Percentiles rank a stretch among this genome's conserved stretches.
Conservation (phyloP, 2,329 filamentous ascomycete genomes). For the Orbilia blumenaviensis region DNA sequence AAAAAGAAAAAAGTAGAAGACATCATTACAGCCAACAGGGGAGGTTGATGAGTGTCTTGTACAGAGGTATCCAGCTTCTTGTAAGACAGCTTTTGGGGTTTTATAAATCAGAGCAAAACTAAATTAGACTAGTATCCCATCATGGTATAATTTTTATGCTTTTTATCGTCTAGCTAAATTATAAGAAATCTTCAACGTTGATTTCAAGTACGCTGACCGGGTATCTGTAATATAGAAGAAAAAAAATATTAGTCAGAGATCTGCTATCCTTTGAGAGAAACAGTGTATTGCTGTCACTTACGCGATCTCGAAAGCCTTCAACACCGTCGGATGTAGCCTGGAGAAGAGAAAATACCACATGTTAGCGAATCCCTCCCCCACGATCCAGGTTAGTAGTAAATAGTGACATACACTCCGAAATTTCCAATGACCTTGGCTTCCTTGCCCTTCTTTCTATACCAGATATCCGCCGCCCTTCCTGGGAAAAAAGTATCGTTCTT, state of each 20-base stretch:
- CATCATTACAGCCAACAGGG: not conserved
- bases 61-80: not conserved
- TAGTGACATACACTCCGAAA: slow-evolving; percentile 75
- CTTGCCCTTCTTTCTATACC: slow-evolving; percentile 73
- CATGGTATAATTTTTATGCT: not conserved
- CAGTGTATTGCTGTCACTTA: slow-evolving; percentile 62
- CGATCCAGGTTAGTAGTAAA: not conserved
- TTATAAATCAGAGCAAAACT: too few species aligned
- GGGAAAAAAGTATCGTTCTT: slow-evolving; percentile 77
- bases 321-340: slow-evolving; percentile 81
- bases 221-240: too few species aligned
- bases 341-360: slow-evolving; percentile 21
- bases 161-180: not conserved
- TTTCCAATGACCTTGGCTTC: slow-evolving; percentile 82
- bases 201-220: slow-evolving; percentile 94
- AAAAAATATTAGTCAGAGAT: not conserved
- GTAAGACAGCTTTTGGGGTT: not conserved
- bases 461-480: slow-evolving; percentile 86
- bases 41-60: not conserved
- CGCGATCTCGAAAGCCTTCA: slow-evolving; percentile 92
- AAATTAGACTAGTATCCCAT: slow-evolving; percentile 4
- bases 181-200: slow-evolving; percentile 86
- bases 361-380: not conserved
- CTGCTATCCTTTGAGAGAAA: too few species aligned
- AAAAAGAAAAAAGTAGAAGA: not conserved